These are phyloP conservation scores for Geum urbanum DNA, from an alignment of 306 rosid species.

Conservation along the genomic window DNA sequence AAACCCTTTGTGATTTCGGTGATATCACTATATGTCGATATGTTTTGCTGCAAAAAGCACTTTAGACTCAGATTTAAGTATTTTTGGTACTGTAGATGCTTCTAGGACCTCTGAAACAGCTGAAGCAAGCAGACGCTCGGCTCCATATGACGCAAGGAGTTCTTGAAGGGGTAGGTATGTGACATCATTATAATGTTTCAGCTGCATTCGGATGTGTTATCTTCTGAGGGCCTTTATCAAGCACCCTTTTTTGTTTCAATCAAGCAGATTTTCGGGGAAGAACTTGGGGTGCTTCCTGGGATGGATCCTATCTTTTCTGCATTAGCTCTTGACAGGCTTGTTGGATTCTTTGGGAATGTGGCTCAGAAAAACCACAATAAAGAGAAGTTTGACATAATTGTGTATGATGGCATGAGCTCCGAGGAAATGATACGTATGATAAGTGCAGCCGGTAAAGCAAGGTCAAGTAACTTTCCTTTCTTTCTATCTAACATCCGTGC, in stretches of 20 bases:
- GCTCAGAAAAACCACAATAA: conserved; percentile 38
- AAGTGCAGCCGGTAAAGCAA: conserved; percentile 74
- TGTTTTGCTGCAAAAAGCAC: conserved; percentile 12
- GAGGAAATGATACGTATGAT: conserved; percentile 77
- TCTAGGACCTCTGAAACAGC: conserved; percentile 70
- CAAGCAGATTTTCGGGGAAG: conserved; percentile 86
- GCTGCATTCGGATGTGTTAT: conserved; percentile 11
- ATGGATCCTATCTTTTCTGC: conserved; percentile 73
- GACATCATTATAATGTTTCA: conserved; percentile 20
- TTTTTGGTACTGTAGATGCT: conserved; percentile 57
- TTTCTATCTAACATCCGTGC: conserved; percentile 7
- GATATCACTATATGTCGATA: background rate
- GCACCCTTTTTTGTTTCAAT: conserved; percentile 8
- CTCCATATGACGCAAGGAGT: conserved; percentile 83
- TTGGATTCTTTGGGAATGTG: conserved; percentile 45
- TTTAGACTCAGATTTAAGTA: conserved; percentile 16
- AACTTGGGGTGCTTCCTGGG: conserved; percentile 90
- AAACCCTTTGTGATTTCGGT: conserved; percentile 7
- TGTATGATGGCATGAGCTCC: conserved; percentile 82
- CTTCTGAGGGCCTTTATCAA: background rate
- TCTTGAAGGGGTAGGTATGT: conserved; percentile 93
- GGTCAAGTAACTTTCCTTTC: conserved; percentile 42
- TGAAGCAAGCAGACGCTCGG: conserved; percentile 79
- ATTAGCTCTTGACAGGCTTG: conserved; percentile 61
- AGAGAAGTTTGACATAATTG: conserved; percentile 57